phyloP scores from a whole-genome alignment of 768 basidiomycete genomes.

The Cyathus striatus region DNA sequence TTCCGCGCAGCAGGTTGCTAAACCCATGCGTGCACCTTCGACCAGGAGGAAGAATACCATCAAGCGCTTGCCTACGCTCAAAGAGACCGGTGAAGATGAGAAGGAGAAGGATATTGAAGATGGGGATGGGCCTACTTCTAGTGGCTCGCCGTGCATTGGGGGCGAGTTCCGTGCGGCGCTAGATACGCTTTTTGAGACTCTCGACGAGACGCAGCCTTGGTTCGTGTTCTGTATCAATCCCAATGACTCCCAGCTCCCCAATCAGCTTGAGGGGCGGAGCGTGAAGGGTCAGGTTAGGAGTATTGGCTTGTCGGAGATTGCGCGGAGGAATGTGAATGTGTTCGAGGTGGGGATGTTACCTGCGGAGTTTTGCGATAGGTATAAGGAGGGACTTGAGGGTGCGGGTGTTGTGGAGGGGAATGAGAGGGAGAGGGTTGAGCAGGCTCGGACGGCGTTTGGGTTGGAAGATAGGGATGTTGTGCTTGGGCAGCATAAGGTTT shows the following conservation, averaged over 20 bases:
- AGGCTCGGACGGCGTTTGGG: conserved; percentile 49
- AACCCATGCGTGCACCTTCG: conserved; percentile 92
- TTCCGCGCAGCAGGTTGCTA: conserved; percentile 86
- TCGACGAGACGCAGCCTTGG: conserved; percentile 89
- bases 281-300: conserved; percentile 91
- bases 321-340: conserved; percentile 55
- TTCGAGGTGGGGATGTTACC: conserved; percentile 86
- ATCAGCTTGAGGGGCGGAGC: conserved; percentile 87
- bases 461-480: conserved; percentile 71
- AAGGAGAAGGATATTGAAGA: conserved; percentile 54
- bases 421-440: conserved; percentile 54
- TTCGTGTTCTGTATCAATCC: conserved; percentile 91
- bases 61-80: conserved; percentile 53
- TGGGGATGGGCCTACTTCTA: conserved; percentile 42
- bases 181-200: conserved; percentile 80
- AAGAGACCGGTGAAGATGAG: conserved; percentile 34
- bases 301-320: conserved; percentile 73
- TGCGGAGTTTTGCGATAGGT: conserved; percentile 82
- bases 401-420: conserved; percentile 57
- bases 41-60: conserved; percentile 77
- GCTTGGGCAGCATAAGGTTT: conserved; percentile 79
- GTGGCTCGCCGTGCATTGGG: conserved; percentile 63
- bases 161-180: conserved; percentile 86
- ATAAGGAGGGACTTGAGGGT: conserved; percentile 58
- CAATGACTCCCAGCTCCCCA: conserved; percentile 92